phyloP scores from a whole-genome alignment of 768 basidiomycete genomes.

The Pleurotus tuber-regium region DNA sequence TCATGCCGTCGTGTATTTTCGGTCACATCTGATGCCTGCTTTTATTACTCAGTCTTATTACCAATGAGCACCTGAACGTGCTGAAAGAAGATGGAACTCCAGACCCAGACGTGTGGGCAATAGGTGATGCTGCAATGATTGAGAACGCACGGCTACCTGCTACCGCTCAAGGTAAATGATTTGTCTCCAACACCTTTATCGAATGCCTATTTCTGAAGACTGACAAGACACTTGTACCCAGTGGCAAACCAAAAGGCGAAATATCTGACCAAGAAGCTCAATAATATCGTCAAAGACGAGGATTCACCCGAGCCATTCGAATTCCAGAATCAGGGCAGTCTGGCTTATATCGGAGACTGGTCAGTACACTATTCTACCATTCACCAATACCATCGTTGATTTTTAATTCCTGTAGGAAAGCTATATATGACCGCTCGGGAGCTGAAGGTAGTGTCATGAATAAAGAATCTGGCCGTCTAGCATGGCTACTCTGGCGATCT shows the following conservation, averaged over 20 bases:
- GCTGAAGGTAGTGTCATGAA: constrained; percentile 46
- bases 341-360: constrained; percentile 83
- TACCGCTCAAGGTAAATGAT: constrained; percentile 78
- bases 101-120: constrained; percentile 72
- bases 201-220: too few species aligned
- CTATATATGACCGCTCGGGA: constrained; percentile 67
- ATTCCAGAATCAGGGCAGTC: constrained; percentile 70
- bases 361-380: constrained; percentile 24
- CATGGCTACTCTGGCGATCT: constrained; percentile 79
- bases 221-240: constrained; percentile 19
- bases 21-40: neutral
- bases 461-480: constrained; percentile 64
- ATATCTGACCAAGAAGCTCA: constrained; percentile 65
- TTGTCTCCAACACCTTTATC: too few species aligned
- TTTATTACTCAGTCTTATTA: constrained; percentile 27
- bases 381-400: neutral
- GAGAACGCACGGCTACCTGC: constrained; percentile 65
- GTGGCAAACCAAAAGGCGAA: constrained; percentile 78
- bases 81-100: constrained; percentile 49
- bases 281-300: constrained; percentile 54
- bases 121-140: constrained; percentile 75
- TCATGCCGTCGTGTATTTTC: neutral
- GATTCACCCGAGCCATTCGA: constrained; percentile 52
- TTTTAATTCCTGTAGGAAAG: constrained; percentile 53
- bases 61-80: constrained; percentile 62